Base-by-base conservation (phyloP, 208 protist species). In the Trypanosoma boissoni region DNA sequence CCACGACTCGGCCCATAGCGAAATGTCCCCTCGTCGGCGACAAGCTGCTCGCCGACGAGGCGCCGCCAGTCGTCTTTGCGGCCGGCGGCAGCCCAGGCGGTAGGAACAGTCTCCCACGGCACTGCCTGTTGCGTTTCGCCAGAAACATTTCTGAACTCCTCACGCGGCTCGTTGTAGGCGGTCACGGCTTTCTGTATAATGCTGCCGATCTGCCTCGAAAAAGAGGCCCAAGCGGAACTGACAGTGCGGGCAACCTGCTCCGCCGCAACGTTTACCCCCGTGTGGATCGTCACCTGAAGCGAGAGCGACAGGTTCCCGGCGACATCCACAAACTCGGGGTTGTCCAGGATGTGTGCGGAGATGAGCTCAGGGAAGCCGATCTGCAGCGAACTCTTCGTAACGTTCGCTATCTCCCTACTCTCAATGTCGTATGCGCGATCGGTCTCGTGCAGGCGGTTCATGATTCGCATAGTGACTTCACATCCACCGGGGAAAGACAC, bases 21-120 rank as follows among this genome's bases (percentile, higher is more conserved):
- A 61, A 88, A 91, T 10, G 74, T 76, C 16, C 76, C 78, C 50
- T 86, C 80, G 41, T 89, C 65, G 12, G 56, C 54, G 8, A 76
- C 68, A 7, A 91, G 66, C 1, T 50, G 66, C 44, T 72, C 68
- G 28, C 54, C 44, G 39, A 88, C 60, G 18, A 91, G 74, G 26
- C 52, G 29, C 20, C 65, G 68, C 84, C 87, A 94, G 21, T 59
- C 74, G n/a, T 76, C 71, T 9, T 60, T 67, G 20, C 81, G 70
- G 20, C 59, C 66, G 2, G 8, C 34, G 9, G 49, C 63, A 28
- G 58, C 31, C 87, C 87, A 94, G 49, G 70, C 60, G 29, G 72
- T 53, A 2, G 87, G 87, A 31, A 82, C 64, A 29, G 37, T 26
- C 9, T 83, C 74, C 84, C 87, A 94, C 56, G 83, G 87, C 14